Evolutionary conservation across 2,329 filamentous ascomycete species (phyloP).

Genomic region (Chrysoporthe cubensis): DNA sequence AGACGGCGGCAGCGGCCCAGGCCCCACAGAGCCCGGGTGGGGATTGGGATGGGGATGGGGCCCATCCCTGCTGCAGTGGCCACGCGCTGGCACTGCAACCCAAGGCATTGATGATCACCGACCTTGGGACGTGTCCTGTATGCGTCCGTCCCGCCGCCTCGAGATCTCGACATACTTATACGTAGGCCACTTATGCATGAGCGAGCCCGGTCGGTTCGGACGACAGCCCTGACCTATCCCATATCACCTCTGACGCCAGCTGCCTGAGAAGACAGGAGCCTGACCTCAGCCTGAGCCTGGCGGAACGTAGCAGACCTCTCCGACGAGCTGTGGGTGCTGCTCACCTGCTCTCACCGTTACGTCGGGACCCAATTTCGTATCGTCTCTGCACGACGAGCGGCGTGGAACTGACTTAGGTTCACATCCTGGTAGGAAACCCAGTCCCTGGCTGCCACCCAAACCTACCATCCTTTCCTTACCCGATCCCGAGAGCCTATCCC

Average conservation of each 20-base stretch:
- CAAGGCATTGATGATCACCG: conserved; percentile 11
- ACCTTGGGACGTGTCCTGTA: conserved; percentile 7
- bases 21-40: not conserved
- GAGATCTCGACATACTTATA: not conserved
- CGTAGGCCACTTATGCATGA: not conserved
- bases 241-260: not conserved
- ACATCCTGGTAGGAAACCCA: not conserved
- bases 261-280: too few species aligned
- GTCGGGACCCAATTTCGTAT: too few species aligned
- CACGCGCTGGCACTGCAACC: not conserved
- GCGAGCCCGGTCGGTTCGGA: too few species aligned
- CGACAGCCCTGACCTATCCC: not conserved
- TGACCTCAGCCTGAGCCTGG: too few species aligned
- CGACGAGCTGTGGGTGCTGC: too few species aligned
- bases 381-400: too few species aligned
- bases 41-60: not conserved
- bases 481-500: not conserved
- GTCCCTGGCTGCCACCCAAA: not conserved
- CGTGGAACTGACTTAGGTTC: too few species aligned
- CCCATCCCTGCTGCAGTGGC: conserved; percentile 6
- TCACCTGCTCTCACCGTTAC: too few species aligned
- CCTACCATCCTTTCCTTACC: not conserved
- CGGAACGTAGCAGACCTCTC: too few species aligned
- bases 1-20: not conserved
- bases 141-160: not conserved